Base-by-base conservation (phyloP, 257 asterid species). In the Lantana camara region DNA sequence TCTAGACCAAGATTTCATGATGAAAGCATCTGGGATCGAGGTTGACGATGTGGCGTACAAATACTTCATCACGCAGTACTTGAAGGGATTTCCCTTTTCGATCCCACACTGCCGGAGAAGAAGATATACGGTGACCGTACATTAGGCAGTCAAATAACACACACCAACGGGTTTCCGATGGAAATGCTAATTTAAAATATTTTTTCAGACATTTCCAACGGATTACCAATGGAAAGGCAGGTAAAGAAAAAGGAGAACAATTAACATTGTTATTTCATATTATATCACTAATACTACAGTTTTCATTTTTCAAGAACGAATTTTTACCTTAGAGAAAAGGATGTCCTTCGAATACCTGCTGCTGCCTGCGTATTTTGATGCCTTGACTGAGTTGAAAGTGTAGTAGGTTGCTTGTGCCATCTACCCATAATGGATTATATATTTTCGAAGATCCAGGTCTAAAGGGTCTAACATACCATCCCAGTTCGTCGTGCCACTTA, bases 321-420 rank as follows among this genome's bases (percentile, higher is more conserved):
- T n/a, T n/a, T n/a, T n/a, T n/a, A 79, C 87, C 38, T 61, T 76
- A 0, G 83, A 32, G 69, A 89, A 93, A 27, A 93, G 79, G 30
- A 58, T 73, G 1, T 50, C 61, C 68, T 77, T 81, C 0, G 94
- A 51, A 29, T 76, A 93, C 4, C 75, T 56, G 68, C 88, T 75
- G 60, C 82, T 79, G 6, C 98, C 98, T 0, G 98, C 96, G 32
- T 82, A 78, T 66, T 80, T 89, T 0, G 98, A 93, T 2, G 73
- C 83, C 68, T 68, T 78, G 2, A 77, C 85, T 0, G 74, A 44
- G 64, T 79, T 82, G 85, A 93, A 93, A 1, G 85, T 73, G 56
- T 93, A 97, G 55, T 93, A 93, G 1, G 94, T 69, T 17, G 89
- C 90, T 14, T 93, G 95, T 2, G 94, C 80, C 78, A 66, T 77